Conservation (phyloP, 2,329 filamentous ascomycete species). For the Penicillium sp. region DNA sequence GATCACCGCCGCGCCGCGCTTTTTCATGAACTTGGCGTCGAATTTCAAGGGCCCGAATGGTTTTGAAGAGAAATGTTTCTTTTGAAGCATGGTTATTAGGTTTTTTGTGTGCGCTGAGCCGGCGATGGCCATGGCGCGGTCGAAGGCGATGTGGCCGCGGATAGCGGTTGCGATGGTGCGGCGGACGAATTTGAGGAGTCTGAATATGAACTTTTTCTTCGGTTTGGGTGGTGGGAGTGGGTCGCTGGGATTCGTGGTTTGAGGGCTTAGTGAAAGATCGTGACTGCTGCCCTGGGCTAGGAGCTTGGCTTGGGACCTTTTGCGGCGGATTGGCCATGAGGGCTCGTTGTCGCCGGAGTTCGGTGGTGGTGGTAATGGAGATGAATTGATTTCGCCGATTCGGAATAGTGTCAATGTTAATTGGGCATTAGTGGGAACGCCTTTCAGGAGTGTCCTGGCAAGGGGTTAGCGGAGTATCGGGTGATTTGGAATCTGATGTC, state of each 20-base stretch:
- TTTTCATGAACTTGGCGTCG: slow-evolving; percentile 68
- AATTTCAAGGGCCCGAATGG: slow-evolving; percentile 74
- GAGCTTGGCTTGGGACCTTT: slow-evolving; percentile 54
- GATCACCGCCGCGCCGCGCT: slow-evolving; percentile 72
- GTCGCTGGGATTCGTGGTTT: not conserved
- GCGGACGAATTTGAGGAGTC: slow-evolving; percentile 67
- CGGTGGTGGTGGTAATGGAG: slow-evolving; percentile 70
- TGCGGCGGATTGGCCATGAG: slow-evolving; percentile 34
- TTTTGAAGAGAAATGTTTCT: slow-evolving; percentile 41
- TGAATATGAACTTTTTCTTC: slow-evolving; percentile 47
- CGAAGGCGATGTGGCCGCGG: slow-evolving; percentile 69
- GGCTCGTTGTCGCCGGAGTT: slow-evolving; percentile 39
- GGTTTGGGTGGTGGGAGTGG: slow-evolving; percentile 14
- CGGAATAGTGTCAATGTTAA: slow-evolving; percentile 79
- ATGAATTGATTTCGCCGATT: slow-evolving; percentile 78
- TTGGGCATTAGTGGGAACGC: slow-evolving; percentile 84
- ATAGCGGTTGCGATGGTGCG: slow-evolving; percentile 70
- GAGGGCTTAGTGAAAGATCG: slow-evolving; percentile 15
- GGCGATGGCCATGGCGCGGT: slow-evolving; percentile 69
- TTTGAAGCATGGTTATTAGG: slow-evolving; percentile 69
- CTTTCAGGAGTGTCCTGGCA: slow-evolving; percentile 67
- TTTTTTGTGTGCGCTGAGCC: slow-evolving; percentile 67
- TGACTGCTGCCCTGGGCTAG: slow-evolving; percentile 61
- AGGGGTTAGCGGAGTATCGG: slow-evolving; percentile 12
- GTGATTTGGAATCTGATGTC: no score